Evolutionary conservation across 768 basidiomycete genomes (phyloP).

Genomic region (Lactarius psammicola): DNA sequence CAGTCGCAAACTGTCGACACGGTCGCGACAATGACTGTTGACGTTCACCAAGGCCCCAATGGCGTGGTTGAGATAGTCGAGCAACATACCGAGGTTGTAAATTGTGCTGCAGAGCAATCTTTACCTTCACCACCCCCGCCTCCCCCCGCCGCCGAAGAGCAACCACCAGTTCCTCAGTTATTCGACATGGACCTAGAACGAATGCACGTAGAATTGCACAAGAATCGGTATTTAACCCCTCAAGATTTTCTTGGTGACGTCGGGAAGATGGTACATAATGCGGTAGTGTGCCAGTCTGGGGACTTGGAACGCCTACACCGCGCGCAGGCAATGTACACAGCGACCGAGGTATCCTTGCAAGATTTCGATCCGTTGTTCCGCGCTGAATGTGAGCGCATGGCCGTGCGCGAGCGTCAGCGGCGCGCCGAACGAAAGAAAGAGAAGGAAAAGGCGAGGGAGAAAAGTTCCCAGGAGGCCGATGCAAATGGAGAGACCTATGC

Average conservation of each 20-base stretch:
- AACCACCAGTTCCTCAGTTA: constrained; percentile 48
- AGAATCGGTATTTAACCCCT: constrained; percentile 81
- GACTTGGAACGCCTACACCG: constrained; percentile 76
- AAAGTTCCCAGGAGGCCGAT: constrained; percentile 34
- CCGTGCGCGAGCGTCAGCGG: constrained; percentile 66
- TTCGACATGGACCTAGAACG: constrained; percentile 91
- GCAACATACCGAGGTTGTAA: constrained; percentile 32
- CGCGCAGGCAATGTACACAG: constrained; percentile 87
- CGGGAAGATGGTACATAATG: constrained; percentile 77
- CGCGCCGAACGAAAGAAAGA: constrained; percentile 46
- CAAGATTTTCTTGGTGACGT: constrained; percentile 85
- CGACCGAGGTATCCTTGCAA: constrained; percentile 79
- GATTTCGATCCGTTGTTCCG: constrained; percentile 79
- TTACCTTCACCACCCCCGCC: constrained; percentile 22
- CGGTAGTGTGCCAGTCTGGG: constrained; percentile 51
- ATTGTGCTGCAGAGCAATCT: constrained; percentile 12
- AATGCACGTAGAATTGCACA: constrained; percentile 84
- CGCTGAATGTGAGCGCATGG: constrained; percentile 87
- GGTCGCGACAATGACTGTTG: constrained; percentile 38
- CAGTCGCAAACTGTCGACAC: constrained; percentile 35
- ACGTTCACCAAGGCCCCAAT: constrained; percentile 41
- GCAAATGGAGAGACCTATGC: constrained; percentile 39
- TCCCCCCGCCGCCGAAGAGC: constrained; percentile 37
- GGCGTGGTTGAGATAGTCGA: constrained; percentile 47
- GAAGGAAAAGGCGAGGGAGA: constrained; percentile 37